phyloP scores from a whole-genome alignment of 2,329 filamentous ascomycete species.

The Sclerotiophoma versabilis region DNA sequence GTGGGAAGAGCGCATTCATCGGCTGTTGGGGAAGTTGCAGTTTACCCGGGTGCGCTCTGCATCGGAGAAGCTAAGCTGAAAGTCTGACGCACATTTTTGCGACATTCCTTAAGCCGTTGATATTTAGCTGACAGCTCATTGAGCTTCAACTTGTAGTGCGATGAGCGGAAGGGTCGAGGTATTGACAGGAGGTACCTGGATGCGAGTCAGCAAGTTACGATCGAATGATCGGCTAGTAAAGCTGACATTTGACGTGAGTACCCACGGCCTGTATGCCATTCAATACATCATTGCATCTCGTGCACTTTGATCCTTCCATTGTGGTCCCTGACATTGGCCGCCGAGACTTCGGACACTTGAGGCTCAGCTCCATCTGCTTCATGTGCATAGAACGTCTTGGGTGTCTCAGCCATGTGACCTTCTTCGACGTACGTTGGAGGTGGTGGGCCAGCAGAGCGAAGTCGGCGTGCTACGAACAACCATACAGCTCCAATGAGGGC shows the following conservation, averaged over 20 bases:
- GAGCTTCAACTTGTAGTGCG: no score
- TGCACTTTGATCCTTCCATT: neutral
- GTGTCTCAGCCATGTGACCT: neutral
- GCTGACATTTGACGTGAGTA: no score
- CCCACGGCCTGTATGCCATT: no score
- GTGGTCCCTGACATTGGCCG: slow-evolving; percentile 4
- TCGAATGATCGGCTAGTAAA: no score
- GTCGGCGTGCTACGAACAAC: neutral
- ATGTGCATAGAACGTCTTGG: neutral
- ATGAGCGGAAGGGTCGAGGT: no score
- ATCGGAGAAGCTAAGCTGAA: neutral
- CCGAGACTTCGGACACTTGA: slow-evolving; percentile 7
- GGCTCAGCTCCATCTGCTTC: slow-evolving; percentile 1
- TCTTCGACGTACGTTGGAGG: neutral
- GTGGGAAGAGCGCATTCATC: neutral
- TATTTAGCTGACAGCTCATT: no score
- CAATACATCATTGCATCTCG: neutral
- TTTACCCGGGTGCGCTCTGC: neutral
- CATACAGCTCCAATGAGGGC: slow-evolving; percentile 1
- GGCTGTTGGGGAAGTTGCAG: neutral
- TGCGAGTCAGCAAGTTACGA: no score
- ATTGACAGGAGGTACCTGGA: no score
- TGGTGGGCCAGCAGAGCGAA: neutral
- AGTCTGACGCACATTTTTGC: neutral
- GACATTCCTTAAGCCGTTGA: no score